Evolutionary conservation across 495 filamentous ascomycete species (phyloP).

Genomic region (Penicillium lagena): DNA sequence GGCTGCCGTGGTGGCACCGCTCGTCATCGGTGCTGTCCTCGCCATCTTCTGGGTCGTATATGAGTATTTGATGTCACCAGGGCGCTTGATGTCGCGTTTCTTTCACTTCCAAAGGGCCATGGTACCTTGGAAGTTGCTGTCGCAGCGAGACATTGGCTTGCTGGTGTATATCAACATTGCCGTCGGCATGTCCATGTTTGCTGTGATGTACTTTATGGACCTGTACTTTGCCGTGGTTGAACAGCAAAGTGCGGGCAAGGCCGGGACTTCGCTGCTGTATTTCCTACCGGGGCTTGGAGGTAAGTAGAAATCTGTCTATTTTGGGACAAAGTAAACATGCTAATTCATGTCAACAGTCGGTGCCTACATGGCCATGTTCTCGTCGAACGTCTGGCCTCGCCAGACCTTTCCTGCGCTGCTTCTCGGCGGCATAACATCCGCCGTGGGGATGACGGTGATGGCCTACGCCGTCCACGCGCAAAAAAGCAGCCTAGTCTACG

Average conservation of each 20-base stretch:
- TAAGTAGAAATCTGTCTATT: not conserved
- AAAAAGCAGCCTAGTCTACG: slow-evolving; percentile 39
- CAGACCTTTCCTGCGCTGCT: slow-evolving; percentile 48
- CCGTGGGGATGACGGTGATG: slow-evolving; percentile 40
- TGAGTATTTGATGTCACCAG: slow-evolving; percentile 50
- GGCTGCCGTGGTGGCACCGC: slow-evolving; percentile 43
- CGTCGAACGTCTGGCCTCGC: slow-evolving; percentile 49
- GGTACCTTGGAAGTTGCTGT: slow-evolving; percentile 48
- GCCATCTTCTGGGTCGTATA: slow-evolving; percentile 42
- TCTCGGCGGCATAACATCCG: slow-evolving; percentile 40
- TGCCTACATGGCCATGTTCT: slow-evolving; percentile 45
- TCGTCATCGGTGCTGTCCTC: slow-evolving; percentile 43
- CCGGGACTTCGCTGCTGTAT: slow-evolving; percentile 47
- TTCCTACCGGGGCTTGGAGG: slow-evolving; percentile 38
- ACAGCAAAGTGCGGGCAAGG: slow-evolving; percentile 33
- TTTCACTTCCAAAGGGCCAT: slow-evolving; percentile 48
- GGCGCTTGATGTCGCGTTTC: slow-evolving; percentile 25
- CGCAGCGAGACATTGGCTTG: slow-evolving; percentile 42
- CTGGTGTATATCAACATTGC: slow-evolving; percentile 48
- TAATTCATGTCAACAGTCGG: slow-evolving; percentile 22
- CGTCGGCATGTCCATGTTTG: slow-evolving; percentile 40
- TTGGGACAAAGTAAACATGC: no score
- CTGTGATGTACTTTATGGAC: slow-evolving; percentile 55
- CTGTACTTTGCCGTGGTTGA: slow-evolving; percentile 53
- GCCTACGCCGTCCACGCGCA: slow-evolving; percentile 37